Evolutionary conservation across 2,329 filamentous ascomycete genomes (phyloP).

Genomic region (Apiospora rasikravindrae): DNA sequence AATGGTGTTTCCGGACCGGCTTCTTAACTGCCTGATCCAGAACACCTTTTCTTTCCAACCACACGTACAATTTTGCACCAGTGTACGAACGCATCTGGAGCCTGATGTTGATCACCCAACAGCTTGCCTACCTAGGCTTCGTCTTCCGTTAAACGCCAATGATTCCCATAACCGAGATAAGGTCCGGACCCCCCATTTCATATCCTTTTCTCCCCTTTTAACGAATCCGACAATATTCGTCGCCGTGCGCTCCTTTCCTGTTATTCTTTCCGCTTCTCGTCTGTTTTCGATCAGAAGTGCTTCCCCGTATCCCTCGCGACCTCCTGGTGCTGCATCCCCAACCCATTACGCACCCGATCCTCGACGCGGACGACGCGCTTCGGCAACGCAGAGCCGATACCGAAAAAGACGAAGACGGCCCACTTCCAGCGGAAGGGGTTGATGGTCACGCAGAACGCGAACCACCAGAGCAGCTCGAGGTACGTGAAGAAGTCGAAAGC

Average conservation of each 20-base stretch:
- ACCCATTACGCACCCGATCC: conserved; percentile 60
- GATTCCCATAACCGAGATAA: background rate
- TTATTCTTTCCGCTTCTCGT: too few relatives aligned
- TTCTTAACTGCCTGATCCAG: background rate
- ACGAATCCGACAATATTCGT: too few relatives aligned
- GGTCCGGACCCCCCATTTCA: too few relatives aligned
- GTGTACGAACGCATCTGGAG: too few relatives aligned
- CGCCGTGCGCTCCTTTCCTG: too few relatives aligned
- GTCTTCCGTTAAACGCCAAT: background rate
- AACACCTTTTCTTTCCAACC: background rate
- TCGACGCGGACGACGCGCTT: conserved; percentile 70
- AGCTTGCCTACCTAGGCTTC: background rate
- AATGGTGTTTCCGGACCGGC: background rate
- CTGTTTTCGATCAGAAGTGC: conserved; percentile 34
- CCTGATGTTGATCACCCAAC: too few relatives aligned
- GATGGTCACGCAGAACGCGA: conserved; percentile 75
- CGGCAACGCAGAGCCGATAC: conserved; percentile 71
- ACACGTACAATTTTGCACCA: too few relatives aligned
- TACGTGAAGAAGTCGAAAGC: conserved; percentile 94
- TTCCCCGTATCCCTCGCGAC: conserved; percentile 37
- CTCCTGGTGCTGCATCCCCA: conserved; percentile 45
- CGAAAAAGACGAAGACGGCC: conserved; percentile 82
- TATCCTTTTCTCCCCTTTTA: too few relatives aligned
- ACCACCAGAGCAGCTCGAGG: conserved; percentile 85
- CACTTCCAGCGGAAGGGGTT: conserved; percentile 94